Evolutionary conservation across 2,329 filamentous ascomycete genomes (phyloP), one percentile per base, ranked within the genome.

Genomic region (Aspergillus sp.): DNA sequence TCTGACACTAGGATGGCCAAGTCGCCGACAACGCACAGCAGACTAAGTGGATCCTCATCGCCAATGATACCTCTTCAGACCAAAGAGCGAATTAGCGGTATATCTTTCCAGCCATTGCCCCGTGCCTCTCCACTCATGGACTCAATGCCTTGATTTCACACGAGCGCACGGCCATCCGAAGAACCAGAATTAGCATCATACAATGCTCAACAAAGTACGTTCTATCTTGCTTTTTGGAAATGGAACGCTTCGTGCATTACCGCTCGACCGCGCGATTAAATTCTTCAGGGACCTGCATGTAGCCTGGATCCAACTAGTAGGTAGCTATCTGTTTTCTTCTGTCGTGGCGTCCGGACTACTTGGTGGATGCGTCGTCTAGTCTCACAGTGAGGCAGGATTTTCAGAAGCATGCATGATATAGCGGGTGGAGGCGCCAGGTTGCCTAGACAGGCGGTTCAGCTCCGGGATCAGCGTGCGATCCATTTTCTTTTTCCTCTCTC

Each of bases 401-500:
- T 47, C 53, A 47, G 25, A 6, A 38, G 39, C 39, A 38, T 30
- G 12, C 38, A 36, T 36, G 32, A 36, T 56, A 38, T 53, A 53
- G 36, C 23, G 23, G 47, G 45, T 47, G 32, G 38, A 15, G 38
- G 9, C 17, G 13, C 38, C 23, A 39, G 21, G 25, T 55, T 47
- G 58, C 54, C 58, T 58, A 13, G 58, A 65, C 49, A 57, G 59
- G 64, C 41, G 54, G 57, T 65, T 49, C 50, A 32, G 41, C 52
- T 52, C 58, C 64, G 39, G 30, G 65, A 68, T 65, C 61, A 59
- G 55, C 61, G 25, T 43, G 30, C 51, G 21, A 17, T 41, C 36
- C 15, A 43, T 41, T 25, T 36, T 36, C 32, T 36, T 36, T 36
- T 36, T 36, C 32, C 32, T 36, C 32, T 36, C 43, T 12, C 25